Evolutionary conservation across 2,329 filamentous ascomycete species (phyloP).

Genomic region (Colletotrichum costaricense): DNA sequence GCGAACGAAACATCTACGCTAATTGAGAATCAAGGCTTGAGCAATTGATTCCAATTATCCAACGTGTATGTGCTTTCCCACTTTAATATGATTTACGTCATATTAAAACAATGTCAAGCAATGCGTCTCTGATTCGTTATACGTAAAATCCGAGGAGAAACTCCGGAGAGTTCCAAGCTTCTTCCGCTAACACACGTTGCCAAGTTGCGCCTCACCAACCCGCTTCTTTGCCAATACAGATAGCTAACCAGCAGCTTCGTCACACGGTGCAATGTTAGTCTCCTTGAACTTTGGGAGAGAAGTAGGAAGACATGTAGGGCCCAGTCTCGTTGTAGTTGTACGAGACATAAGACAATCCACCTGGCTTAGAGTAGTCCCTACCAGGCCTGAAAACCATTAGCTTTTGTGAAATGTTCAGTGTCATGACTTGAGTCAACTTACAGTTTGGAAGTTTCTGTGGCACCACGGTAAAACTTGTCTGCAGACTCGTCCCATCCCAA

Average conservation of each 20-base stretch:
- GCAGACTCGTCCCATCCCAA: slow-evolving; percentile 19
- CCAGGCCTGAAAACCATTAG: slow-evolving; percentile 6
- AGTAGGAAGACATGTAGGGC: slow-evolving; percentile 29
- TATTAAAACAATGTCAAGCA: neutral
- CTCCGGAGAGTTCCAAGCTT: neutral
- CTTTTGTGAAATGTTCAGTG: no score
- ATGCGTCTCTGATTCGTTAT: neutral
- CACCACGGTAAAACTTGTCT: slow-evolving; percentile 4
- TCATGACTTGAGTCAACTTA: neutral
- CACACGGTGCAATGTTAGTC: neutral
- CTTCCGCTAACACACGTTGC: neutral
- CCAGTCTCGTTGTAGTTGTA: slow-evolving; percentile 16
- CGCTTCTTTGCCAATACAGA: neutral
- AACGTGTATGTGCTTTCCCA: no score
- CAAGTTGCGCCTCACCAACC: neutral
- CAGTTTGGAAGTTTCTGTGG: slow-evolving; percentile 5
- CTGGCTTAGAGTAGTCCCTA: slow-evolving; percentile 17
- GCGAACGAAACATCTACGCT: no score
- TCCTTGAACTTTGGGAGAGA: slow-evolving; percentile 14
- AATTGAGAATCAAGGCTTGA: no score
- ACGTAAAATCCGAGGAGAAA: neutral
- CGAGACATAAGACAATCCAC: slow-evolving; percentile 16
- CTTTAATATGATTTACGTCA: neutral
- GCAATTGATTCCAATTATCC: no score
- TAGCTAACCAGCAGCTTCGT: no score